A percentile compares a stretch with the other conserved stretches of the same genome.
phyloP scores from a whole-genome alignment of 139 green algal genomes.

The Micromonas pusilla region DNA sequence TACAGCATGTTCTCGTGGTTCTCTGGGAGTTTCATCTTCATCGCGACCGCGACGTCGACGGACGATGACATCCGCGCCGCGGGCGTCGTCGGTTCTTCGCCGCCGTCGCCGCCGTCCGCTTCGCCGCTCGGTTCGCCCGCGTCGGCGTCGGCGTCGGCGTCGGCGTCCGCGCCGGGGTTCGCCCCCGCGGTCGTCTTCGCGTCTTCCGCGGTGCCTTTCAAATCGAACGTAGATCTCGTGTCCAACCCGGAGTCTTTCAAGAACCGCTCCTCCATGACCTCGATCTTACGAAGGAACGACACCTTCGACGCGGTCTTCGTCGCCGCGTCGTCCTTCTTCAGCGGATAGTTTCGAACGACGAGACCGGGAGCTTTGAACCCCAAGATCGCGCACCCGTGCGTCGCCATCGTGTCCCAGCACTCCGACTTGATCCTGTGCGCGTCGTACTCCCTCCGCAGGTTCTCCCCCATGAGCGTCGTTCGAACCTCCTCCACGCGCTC shows the following conservation, averaged over 20 bases:
- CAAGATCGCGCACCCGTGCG: constrained; percentile 7
- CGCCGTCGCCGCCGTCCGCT: too few species aligned
- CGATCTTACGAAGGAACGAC: constrained; percentile 6
- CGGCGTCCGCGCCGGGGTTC: too few species aligned
- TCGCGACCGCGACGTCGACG: too few species aligned
- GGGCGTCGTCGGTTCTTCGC: too few species aligned
- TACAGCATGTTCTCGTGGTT: constrained; percentile 24
- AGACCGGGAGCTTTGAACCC: constrained; percentile 18
- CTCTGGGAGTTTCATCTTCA: too few species aligned
- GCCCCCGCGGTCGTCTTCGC: too few species aligned
- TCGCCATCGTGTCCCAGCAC: constrained; percentile 18
- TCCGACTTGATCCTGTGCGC: constrained; percentile 9
- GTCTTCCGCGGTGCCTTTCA: too few species aligned
- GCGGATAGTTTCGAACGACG: constrained; percentile 20
- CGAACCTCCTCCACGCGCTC: constrained; percentile 4
- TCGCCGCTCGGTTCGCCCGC: too few species aligned
- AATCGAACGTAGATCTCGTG: too few species aligned
- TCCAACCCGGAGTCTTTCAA: not conserved
- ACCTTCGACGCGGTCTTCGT: constrained; percentile 3
- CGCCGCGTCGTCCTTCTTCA: not conserved
- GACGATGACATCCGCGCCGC: too few species aligned
- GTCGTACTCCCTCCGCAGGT: not conserved
- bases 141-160: too few species aligned
- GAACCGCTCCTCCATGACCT: constrained; percentile 5
- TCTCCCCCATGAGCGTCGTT: constrained; percentile 16